Evolutionary conservation across 2,329 filamentous ascomycete genomes (phyloP), one percentile per base, ranked within the genome.

Genomic region (Aureobasidium sp.): DNA sequence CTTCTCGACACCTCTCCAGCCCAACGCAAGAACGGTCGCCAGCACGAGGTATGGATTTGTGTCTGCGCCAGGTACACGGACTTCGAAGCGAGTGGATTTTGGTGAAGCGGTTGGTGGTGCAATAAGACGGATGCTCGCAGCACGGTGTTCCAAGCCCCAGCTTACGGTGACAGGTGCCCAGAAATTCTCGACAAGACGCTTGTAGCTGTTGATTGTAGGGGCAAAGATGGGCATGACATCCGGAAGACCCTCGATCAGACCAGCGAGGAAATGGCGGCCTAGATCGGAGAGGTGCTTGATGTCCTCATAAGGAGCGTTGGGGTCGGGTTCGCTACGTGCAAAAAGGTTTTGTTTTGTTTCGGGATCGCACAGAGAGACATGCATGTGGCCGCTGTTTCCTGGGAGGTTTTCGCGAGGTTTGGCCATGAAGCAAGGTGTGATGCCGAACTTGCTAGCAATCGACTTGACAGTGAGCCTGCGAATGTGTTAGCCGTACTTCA

Each of bases 391-490:
- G 65, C 89, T 94, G 78, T 97, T 97, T 51, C 94, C 94, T 0
- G 94, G 94, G 0, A 97, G 80, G 0, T 92, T 91, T 69, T 95
- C 84, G 67, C 89, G 87, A 2, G 94, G 94, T 76, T 99, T 99
- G 17, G 94, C 94, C 94, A 99, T 99, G 80, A 99, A 99, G 75
- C 90, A 96, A 0, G 94, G 94, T 0, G 91, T 96, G 71, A 99
- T 96, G 67, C 90, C 91, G 73, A 91, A 90, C 71, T 90, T 88
- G 62, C 86, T 88, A 48, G 90, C 90, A 42, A 96, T 84, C 11
- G 90, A 91, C 77, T 96, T 97, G 67, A 96, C 91, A 22, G 89
- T 86, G 69, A 96, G 90, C 73, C 83, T 85, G 64, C 12, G 5
- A 59, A 9, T 45, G n/a, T n/a, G n/a, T n/a, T n/a, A n/a, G n/a